These are phyloP conservation scores for Aureobasidium sp. DNA, from an alignment of 2,329 filamentous ascomycete genomes.

Conservation along the genomic window DNA sequence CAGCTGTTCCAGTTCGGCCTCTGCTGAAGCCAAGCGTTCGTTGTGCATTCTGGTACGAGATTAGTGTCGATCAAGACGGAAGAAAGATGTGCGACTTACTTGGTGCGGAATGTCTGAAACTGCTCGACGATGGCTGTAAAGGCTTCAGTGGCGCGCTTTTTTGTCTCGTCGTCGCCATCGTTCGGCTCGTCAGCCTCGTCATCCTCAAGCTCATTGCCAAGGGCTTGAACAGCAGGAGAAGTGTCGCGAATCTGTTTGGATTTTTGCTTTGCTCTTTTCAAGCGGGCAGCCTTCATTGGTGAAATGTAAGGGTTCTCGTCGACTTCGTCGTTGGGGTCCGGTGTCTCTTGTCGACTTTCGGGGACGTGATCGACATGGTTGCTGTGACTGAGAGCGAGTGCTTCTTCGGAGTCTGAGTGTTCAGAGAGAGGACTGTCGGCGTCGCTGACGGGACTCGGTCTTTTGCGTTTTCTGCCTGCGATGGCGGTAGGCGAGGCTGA, in stretches of 20 bases:
- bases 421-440: conserved; percentile 31
- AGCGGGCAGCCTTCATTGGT: conserved; percentile 10
- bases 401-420: conserved; percentile 26
- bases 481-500: conserved; percentile 4
- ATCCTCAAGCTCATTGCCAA: conserved; percentile 32
- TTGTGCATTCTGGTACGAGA: conserved; percentile 54
- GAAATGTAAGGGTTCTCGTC: conserved; percentile 20
- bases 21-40: conserved; percentile 74
- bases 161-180: conserved; percentile 24
- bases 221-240: conserved; percentile 26
- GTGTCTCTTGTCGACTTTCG: conserved; percentile 12
- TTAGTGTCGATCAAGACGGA: not conserved
- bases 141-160: conserved; percentile 16
- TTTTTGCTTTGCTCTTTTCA: conserved; percentile 12
- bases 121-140: conserved; percentile 74
- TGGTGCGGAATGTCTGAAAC: conserved; percentile 69
- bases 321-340: conserved; percentile 3
- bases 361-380: conserved; percentile 16
- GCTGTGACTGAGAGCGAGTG: conserved; percentile 21
- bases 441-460: conserved; percentile 27
- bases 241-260: not conserved
- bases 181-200: conserved; percentile 22
- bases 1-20: conserved; percentile 55
- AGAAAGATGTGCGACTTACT: not conserved
- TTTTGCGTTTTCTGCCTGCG: conserved; percentile 36